These are phyloP conservation scores for Myxozyma udenii DNA, from an alignment of 805 yeast species.

Conservation along the genomic window DNA sequence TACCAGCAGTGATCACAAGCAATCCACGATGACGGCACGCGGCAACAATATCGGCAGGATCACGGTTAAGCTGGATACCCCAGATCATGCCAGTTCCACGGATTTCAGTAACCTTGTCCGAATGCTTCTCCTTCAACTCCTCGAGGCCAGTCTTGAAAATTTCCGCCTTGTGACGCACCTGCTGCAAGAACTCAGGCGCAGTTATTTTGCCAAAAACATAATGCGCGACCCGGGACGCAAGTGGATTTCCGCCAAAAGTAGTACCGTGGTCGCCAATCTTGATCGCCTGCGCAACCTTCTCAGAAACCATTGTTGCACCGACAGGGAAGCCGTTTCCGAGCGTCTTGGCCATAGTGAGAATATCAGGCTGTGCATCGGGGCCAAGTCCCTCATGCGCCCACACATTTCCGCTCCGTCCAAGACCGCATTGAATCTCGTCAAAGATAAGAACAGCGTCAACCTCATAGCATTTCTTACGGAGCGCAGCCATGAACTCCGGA, in stretches of 20 bases:
- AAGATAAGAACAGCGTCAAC: conserved; percentile 75
- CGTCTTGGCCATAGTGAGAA: conserved; percentile 91
- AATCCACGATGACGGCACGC: conserved; percentile 77
- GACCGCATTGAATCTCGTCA: conserved; percentile 96
- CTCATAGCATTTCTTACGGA: conserved; percentile 64
- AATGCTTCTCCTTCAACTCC: conserved; percentile 51
- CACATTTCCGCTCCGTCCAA: conserved; percentile 84
- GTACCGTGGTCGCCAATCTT: conserved; percentile 97
- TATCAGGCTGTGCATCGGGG: conserved; percentile 85
- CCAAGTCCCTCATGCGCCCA: conserved; percentile 89
- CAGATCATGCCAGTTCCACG: conserved; percentile 88
- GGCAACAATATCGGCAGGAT: conserved; percentile 60
- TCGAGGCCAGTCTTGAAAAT: conserved; percentile 46
- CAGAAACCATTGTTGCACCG: conserved; percentile 87
- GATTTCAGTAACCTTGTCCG: conserved; percentile 60
- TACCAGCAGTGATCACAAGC: conserved; percentile 86
- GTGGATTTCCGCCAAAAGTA: conserved; percentile 95
- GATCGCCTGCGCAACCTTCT: conserved; percentile 66
- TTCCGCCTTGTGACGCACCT: conserved; percentile 61
- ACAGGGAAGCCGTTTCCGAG: conserved; percentile 95
- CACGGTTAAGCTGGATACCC: conserved; percentile 71
- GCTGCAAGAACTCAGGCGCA: conserved; percentile 53
- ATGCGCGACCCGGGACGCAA: conserved; percentile 77
- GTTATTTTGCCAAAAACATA: conserved; percentile 72
- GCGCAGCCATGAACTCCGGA: conserved; percentile 58